phyloP scores from a whole-genome alignment of 345 rosid genomes.

The Brassica nigra region DNA sequence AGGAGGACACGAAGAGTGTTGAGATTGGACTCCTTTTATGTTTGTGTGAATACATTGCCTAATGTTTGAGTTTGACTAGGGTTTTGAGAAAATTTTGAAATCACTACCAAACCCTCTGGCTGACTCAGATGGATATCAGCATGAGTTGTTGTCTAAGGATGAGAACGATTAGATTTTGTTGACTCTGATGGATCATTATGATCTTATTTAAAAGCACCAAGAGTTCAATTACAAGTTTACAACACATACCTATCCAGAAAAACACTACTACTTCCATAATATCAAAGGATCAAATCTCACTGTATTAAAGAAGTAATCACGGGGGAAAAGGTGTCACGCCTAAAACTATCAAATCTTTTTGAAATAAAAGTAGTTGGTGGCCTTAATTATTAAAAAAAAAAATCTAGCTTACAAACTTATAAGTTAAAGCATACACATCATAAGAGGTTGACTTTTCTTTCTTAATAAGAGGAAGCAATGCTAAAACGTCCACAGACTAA shows the following conservation, averaged over 20 bases:
- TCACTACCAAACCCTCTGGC: not conserved
- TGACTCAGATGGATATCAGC: conserved; percentile 23
- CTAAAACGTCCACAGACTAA: not conserved
- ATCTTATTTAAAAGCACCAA: not conserved
- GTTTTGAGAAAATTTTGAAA: not conserved
- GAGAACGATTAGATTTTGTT: not conserved
- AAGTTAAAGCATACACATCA: not conserved
- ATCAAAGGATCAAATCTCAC: not conserved
- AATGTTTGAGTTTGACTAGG: conserved; percentile 13
- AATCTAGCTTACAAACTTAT: not conserved
- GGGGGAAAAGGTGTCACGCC: not conserved
- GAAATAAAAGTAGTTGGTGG: not conserved
- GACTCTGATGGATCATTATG: not conserved
- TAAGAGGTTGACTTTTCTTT: not conserved
- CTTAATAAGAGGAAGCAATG: conserved; percentile 11
- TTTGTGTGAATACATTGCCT: not conserved
- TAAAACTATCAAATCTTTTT: not conserved
- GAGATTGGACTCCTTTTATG: not conserved
- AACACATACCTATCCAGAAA: not conserved
- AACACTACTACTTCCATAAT: conserved; percentile 7
- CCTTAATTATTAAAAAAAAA: not conserved
- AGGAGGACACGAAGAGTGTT: not conserved
- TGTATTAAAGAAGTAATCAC: conserved; percentile 15
- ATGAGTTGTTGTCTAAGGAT: conserved; percentile 5
- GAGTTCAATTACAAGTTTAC: conserved; percentile 1